Conservation (phyloP, 2,329 filamentous ascomycete genomes). For the Penicillium digitatum region DNA sequence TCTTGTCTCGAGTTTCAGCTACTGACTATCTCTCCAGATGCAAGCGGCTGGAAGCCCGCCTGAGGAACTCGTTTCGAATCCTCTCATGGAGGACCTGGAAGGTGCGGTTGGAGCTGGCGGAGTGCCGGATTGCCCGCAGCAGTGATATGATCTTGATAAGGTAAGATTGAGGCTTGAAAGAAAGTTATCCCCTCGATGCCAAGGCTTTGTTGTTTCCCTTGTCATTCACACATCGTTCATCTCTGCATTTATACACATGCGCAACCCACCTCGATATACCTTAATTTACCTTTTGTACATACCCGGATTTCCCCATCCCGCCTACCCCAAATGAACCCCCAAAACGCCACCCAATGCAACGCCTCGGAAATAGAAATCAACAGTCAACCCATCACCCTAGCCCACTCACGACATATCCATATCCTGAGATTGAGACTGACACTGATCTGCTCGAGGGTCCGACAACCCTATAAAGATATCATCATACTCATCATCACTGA, state of each 20-base stretch:
- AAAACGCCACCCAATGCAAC: constrained; percentile 20
- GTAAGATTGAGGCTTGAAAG: neutral
- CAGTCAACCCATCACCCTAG: constrained; percentile 6
- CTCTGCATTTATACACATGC: constrained; percentile 28
- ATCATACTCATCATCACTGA: constrained; percentile 59
- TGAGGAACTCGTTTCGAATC: constrained; percentile 67
- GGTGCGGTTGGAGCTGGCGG: constrained; percentile 54
- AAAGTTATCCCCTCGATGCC: neutral
- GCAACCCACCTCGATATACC: constrained; percentile 33
- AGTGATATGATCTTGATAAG: constrained; percentile 40
- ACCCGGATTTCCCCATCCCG: neutral
- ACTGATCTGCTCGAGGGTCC: constrained; percentile 34
- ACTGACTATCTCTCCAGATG: constrained; percentile 62
- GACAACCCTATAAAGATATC: constrained; percentile 62
- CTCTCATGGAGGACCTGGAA: constrained; percentile 68
- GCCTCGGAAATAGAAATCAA: constrained; percentile 1
- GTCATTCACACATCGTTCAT: constrained; percentile 1
- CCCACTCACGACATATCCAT: constrained; percentile 40
- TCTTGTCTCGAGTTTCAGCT: neutral
- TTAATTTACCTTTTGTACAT: constrained; percentile 21
- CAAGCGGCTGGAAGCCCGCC: constrained; percentile 91
- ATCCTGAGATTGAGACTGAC: constrained; percentile 23
- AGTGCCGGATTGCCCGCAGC: constrained; percentile 59
- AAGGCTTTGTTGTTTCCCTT: neutral
- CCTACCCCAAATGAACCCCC: neutral